These are phyloP conservation scores for Rhizomucor miehei DNA, from an alignment of 371 early-diverging fungal species.

Conservation along the genomic window DNA sequence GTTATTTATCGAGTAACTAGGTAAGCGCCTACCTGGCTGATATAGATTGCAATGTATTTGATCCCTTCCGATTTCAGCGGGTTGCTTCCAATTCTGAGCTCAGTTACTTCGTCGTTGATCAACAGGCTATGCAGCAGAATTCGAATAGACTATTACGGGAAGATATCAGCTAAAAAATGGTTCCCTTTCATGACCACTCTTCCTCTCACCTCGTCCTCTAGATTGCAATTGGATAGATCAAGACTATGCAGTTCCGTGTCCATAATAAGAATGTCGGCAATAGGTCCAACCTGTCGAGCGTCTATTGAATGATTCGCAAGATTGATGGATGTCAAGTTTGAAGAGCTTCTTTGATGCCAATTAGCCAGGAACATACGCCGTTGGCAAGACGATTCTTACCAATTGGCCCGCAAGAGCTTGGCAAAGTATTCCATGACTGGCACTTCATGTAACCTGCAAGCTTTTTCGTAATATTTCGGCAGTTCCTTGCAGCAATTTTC, in stretches of 20 bases:
- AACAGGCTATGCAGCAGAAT: slow-evolving; percentile 38
- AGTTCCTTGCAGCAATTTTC: slow-evolving; percentile 13
- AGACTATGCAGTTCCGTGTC: slow-evolving; percentile 24
- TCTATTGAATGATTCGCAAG: slow-evolving; percentile 40
- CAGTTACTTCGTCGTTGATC: slow-evolving; percentile 26
- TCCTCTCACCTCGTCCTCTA: slow-evolving; percentile 32
- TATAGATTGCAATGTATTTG: slow-evolving; percentile 43
- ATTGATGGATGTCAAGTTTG: slow-evolving; percentile 36
- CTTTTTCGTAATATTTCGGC: slow-evolving; percentile 36
- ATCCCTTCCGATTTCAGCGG: slow-evolving; percentile 39
- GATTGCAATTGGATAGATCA: slow-evolving; percentile 30
- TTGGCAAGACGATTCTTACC: slow-evolving; percentile 14
- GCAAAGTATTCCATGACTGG: slow-evolving; percentile 26
- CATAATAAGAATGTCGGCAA: slow-evolving; percentile 50
- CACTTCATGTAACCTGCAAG: slow-evolving; percentile 40
- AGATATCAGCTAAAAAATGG: neutral
- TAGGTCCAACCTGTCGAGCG: slow-evolving; percentile 47
- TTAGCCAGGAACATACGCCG: neutral
- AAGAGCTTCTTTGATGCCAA: slow-evolving; percentile 15
- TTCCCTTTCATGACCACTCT: neutral
- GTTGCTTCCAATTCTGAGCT: slow-evolving; percentile 29
- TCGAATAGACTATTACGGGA: slow-evolving; percentile 26
- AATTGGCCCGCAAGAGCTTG: slow-evolving; percentile 18
- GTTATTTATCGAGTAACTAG: neutral
- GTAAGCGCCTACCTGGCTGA: slow-evolving; percentile 30